Conservation (phyloP, 768 basidiomycete species). For the Podaxis carcinomalis region DNA sequence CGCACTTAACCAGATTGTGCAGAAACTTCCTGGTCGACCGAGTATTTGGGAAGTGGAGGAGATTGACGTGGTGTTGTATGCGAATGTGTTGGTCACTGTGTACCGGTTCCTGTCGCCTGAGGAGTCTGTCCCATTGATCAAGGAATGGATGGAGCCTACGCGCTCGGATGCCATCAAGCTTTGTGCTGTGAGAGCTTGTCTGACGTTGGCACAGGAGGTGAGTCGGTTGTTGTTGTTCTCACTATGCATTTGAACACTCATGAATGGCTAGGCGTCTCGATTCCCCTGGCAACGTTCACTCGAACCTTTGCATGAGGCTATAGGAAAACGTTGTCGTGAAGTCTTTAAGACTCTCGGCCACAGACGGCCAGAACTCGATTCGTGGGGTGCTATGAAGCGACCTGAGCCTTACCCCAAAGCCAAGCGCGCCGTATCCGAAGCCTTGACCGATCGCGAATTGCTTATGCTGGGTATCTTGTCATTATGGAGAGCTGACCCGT, state of each 20-base stretch:
- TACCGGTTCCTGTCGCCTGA: conserved; percentile 67
- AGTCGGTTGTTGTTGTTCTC: conserved; percentile 11
- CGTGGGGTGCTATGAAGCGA: conserved; percentile 50
- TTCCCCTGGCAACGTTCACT: conserved; percentile 56
- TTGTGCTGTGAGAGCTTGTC: conserved; percentile 67
- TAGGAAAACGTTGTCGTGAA: conserved; percentile 45
- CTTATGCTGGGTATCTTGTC: conserved; percentile 66
- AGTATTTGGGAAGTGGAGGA: conserved; percentile 65
- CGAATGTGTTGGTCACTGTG: conserved; percentile 67
- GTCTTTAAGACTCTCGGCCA: conserved; percentile 44
- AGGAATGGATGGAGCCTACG: conserved; percentile 66
- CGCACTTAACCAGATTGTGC: conserved; percentile 10
- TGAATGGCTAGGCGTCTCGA: conserved; percentile 38
- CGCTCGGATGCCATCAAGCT: conserved; percentile 80
- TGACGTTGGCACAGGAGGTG: conserved; percentile 68
- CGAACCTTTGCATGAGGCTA: conserved; percentile 37
- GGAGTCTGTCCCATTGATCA: conserved; percentile 58
- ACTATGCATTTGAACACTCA: not conserved
- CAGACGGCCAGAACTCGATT: conserved; percentile 59
- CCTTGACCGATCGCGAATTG: conserved; percentile 64
- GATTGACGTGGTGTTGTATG: conserved; percentile 72
- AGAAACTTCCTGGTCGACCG: conserved; percentile 10
- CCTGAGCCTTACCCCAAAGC: conserved; percentile 55
- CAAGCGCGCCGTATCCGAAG: conserved; percentile 49
- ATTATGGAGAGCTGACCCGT: conserved; percentile 56